Evolutionary conservation across 1,139 yeast species (phyloP), one percentile per base, ranked within the genome.

Genomic region (Candida sanyaensis): DNA sequence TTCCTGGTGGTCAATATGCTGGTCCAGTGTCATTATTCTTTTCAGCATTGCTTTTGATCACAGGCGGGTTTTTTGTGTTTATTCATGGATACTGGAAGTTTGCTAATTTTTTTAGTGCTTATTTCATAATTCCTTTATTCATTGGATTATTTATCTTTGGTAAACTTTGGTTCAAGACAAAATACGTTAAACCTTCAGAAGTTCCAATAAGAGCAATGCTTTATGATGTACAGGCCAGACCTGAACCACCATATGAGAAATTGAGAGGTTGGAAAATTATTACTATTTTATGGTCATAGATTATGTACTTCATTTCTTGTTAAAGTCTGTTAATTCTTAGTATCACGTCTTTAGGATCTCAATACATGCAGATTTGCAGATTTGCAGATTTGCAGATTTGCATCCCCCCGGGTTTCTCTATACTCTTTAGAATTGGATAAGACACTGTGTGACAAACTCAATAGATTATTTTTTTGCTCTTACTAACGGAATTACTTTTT

Each of bases 31-130:
- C 77, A 0, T 65, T 73, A 13, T 54, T 68, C 50, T 59, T 64
- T 28, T 68, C 73, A 1, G 41, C 57, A 1, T 21, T 74, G 4
- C 60, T 75, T 45, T 56, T 74, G 31, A 52, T 74, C 23, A 72
- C 77, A 6, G 73, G 73, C 31, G 80, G 80, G 0, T 75, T 69
- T 54, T 48, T 63, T 4, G 66, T 63, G 46, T 75, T 75, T 48
- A 61, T 75, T 23, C 51, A 67, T 6, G 75, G 74, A 5, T 50
- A 69, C 11, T 75, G 68, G 53, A 57, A 52, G 3, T 59, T 66
- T 36, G 62, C 73, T 21, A 49, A 63, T 0, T 72, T 75, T 51
- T 66, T 74, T 55, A 65, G 71, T 26, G 49, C 70, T n/a, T 71
- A 74, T 58, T 68, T 73, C 49, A 59, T 66, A 38, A 63, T 74